Conservation (phyloP, 371 early-diverging fungal genomes). For the Rhizopus stolonifer region DNA sequence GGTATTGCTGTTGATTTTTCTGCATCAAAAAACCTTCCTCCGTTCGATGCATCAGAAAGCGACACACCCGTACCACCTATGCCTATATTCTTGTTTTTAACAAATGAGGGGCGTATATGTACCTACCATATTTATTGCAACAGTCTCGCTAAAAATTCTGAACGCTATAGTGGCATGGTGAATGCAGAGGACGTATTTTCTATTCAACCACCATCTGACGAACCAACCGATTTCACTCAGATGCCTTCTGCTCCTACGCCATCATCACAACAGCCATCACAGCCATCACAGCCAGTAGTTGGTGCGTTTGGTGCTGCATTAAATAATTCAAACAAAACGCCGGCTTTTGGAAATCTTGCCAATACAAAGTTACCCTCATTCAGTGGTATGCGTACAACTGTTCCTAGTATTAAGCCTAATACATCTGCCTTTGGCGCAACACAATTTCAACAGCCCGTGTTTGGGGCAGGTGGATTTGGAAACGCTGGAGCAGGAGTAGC, state of each 20-base stretch:
- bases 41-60: constrained; percentile 35
- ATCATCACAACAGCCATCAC: no score
- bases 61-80: constrained; percentile 34
- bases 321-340: not conserved
- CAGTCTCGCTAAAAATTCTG: constrained; percentile 22
- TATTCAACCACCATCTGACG: not conserved
- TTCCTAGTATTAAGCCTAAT: constrained; percentile 1
- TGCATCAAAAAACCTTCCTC: constrained; percentile 34
- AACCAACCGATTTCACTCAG: not conserved
- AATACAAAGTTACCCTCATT: not conserved
- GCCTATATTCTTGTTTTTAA: constrained; percentile 41
- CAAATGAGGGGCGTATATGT: constrained; percentile 44
- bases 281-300: constrained; percentile 1
- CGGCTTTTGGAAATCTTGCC: constrained; percentile 21
- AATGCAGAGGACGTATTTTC: constrained; percentile 2
- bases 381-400: not conserved
- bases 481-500: not conserved
- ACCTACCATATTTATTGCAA: constrained; percentile 43
- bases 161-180: constrained; percentile 8
- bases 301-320: constrained; percentile 7
- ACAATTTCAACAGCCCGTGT: constrained; percentile 6
- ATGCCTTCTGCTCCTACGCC: not conserved
- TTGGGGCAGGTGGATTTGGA: constrained; percentile 18
- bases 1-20: constrained; percentile 48
- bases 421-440: constrained; percentile 10